Percentiles rank a stretch among this genome's conserved stretches.
These are phyloP conservation scores for Funneliformis caledonium DNA, from an alignment of 371 early-diverging fungal species.

Conservation along the genomic window DNA sequence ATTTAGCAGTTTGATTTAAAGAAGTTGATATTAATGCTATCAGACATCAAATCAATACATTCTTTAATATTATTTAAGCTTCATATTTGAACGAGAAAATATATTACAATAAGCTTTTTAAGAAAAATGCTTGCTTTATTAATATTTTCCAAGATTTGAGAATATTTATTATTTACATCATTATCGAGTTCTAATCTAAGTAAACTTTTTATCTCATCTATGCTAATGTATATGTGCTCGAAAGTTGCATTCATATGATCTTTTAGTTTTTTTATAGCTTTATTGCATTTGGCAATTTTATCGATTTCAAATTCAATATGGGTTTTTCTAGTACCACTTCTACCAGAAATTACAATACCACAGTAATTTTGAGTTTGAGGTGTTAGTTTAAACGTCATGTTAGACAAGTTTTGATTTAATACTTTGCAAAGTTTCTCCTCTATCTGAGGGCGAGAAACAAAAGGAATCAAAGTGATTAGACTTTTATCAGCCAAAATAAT, in stretches of 20 bases:
- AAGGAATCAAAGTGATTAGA: constrained; percentile 2
- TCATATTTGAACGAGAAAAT: constrained; percentile 1
- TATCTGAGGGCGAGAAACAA: constrained; percentile 25
- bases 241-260: constrained; percentile 15
- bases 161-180: constrained; percentile 9
- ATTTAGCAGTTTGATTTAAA: no score
- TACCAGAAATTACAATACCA: constrained; percentile 29
- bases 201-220: neutral
- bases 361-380: constrained; percentile 16
- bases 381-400: no score
- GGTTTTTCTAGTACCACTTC: constrained; percentile 25
- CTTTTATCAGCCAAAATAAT: neutral
- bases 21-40: neutral
- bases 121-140: neutral
- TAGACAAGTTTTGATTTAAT: constrained; percentile 11
- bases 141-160: constrained; percentile 4
- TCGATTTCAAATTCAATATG: constrained; percentile 17
- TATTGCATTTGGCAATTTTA: neutral
- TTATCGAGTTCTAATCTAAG: neutral
- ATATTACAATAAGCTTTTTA: neutral
- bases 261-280: neutral
- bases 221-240: constrained; percentile 14
- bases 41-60: neutral
- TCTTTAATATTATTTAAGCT: neutral
- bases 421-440: neutral